Evolutionary conservation across 2,329 filamentous ascomycete genomes (phyloP).

Genomic region (Paramyrothecium sp.): DNA sequence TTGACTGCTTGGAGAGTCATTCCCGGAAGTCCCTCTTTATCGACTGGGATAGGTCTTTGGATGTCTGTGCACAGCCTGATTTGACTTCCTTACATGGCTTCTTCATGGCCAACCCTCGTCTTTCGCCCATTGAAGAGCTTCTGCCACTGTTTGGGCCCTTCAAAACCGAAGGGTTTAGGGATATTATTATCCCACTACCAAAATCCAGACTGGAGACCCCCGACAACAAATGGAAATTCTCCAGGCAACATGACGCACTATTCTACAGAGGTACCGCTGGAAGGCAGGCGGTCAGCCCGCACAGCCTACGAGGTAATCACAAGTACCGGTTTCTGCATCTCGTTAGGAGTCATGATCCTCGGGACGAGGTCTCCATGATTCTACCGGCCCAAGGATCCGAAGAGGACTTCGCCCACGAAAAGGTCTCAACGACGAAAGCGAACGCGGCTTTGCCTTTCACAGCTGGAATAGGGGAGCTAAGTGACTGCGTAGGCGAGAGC

Average conservation of each 20-base stretch:
- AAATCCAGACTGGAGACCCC: conserved; percentile 40
- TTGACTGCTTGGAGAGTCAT: conserved; percentile 60
- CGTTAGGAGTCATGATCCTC: conserved; percentile 54
- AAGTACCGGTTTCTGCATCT: conserved; percentile 71
- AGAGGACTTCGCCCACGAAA: conserved; percentile 52
- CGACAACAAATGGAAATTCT: conserved; percentile 46
- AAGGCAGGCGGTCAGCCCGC: conserved; percentile 46
- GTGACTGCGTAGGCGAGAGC: conserved; percentile 50
- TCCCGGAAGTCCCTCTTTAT: conserved; percentile 65
- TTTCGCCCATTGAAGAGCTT: conserved; percentile 62
- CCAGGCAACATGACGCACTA: conserved; percentile 61
- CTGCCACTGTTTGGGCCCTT: conserved; percentile 75
- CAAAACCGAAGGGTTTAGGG: conserved; percentile 70
- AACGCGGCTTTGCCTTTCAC: conserved; percentile 53
- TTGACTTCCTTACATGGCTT: conserved; percentile 72
- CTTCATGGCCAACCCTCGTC: conserved; percentile 62
- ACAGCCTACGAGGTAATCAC: conserved; percentile 66
- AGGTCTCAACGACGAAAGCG: conserved; percentile 50
- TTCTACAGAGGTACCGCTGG: conserved; percentile 75
- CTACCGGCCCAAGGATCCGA: conserved; percentile 41
- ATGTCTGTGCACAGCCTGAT: conserved; percentile 77
- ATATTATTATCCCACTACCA: conserved; percentile 70
- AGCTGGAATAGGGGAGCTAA: conserved; percentile 57
- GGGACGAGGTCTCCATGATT: conserved; percentile 52
- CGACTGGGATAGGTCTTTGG: conserved; percentile 63